Evolutionary conservation across 2,329 filamentous ascomycete species (phyloP), one percentile per base, ranked within the genome.

Genomic region (Neonectria coccinea): DNA sequence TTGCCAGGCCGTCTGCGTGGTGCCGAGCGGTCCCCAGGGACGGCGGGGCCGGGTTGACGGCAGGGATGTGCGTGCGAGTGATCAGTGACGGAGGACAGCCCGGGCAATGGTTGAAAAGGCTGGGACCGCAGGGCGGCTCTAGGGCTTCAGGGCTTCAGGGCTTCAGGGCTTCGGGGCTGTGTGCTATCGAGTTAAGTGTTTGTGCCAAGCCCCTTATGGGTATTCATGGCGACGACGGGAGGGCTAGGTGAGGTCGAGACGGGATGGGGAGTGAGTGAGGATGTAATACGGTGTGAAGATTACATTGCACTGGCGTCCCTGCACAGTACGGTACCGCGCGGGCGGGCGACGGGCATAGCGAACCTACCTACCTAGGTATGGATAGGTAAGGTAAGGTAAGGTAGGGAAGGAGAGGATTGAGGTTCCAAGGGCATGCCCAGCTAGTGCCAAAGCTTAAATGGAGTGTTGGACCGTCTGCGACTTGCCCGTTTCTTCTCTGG

Each of bases 371-470:
- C n/a, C n/a, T n/a, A n/a, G 25, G 25, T 25, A 25, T 5, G 25
- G 25, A 25, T 25, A 25, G 25, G 25, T 25, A 25, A 25, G 25
- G 25, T 25, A 25, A 25, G 25, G 25, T 25, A 25, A 25, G 25
- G 25, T 25, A 25, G 5, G 25, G 25, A 42, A 7, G 18, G 9
- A 41, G n/a, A 7, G 9, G 39, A 20, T n/a, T 9, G 42, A 52
- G 61, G 44, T 65, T 52, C 53, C 60, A 55, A 10, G 29, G 36
- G 36, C 14, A 16, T 39, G 36, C 14, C 12, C 33, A 42, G 42
- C 58, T 69, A 72, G 70, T 69, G 55, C 59, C 31, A 59, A 71
- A 72, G 68, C 64, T 71, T 72, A 71, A 72, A 69, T 57, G 57
- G 64, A 56, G 59, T 45, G 48, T 33, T 45, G 25, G 42, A 10